These are phyloP conservation scores for Colletotrichum filicis DNA, from an alignment of 2,329 filamentous ascomycete genomes.

Conservation along the genomic window DNA sequence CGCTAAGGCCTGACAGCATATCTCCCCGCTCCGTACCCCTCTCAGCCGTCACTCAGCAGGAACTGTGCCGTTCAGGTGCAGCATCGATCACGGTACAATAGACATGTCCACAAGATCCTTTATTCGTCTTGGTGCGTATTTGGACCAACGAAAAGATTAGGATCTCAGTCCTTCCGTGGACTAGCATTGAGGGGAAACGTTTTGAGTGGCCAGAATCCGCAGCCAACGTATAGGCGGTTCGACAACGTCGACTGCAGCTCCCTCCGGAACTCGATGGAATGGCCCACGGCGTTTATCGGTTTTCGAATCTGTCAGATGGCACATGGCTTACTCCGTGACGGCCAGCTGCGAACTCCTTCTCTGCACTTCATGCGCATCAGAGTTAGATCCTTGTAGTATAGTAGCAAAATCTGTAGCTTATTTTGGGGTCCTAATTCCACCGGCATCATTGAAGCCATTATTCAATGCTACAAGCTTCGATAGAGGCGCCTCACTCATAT, in stretches of 20 bases:
- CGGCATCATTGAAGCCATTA: not conserved
- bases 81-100: slow-evolving; percentile 8
- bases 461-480: not conserved
- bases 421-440: not conserved
- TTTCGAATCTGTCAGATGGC: not conserved
- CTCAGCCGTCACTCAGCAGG: not conserved
- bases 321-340: not conserved
- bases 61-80: slow-evolving; percentile 10
- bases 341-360: not conserved
- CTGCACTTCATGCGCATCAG: not conserved
- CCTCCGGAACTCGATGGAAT: not conserved
- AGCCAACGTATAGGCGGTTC: not conserved
- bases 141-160: slow-evolving; percentile 8
- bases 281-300: not conserved
- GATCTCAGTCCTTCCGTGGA: not conserved
- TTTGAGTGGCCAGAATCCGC: not conserved
- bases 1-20: not conserved
- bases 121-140: slow-evolving; percentile 13
- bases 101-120: not conserved
- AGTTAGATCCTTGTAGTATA: not conserved
- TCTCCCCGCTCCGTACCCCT: not conserved
- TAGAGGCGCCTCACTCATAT: not conserved
- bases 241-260: not conserved
- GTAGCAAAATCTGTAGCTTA: not conserved
- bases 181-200: not conserved